Base-by-base conservation (phyloP, 257 asterid species). In the Nemophila menziesii region DNA sequence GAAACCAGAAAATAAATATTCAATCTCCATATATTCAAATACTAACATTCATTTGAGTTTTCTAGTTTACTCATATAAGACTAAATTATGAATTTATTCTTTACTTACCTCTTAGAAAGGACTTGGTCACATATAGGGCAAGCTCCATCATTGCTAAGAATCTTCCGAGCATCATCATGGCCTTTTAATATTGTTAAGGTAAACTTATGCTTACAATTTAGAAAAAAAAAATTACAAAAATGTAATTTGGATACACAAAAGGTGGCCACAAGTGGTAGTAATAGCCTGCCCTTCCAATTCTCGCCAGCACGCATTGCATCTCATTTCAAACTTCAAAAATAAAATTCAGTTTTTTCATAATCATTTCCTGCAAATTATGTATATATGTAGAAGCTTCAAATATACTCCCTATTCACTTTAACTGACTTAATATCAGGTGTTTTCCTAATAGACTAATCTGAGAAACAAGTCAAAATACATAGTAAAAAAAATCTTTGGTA, bases 41-140 rank as follows among this genome's bases (percentile, higher is more conserved):
- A 29, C 9, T 29, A 29, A n/a, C 16, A 38, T 20, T 37, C 41
- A 38, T 20, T 38, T 38, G 3, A 38, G n/a, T 1, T 38, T 4
- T 38, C 14, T 14, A 5, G 16, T 8, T 22, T 16, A 23, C 12
- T 8, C 1, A 7, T 20, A 12, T 3, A 37, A 41, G 22, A 17
- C 10, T 29, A 29, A 16, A 5, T 40, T 40, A 11, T 1, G 22
- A 16, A 16, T 40, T 29, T 10, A 29, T 29, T 5, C 8, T 29
- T 6, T 22, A 47, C 65, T 22, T 64, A 83, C 97, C 97, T 87
- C 72, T 76, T 83, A 22, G 97, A 87, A 46, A 87, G 95, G 62
- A 87, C 95, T 75, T 83, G 97, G 74, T 87, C 95, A 61, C 95
- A 87, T 33, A 87, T 73, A 40, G 95, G 97, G 64, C 97, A 87